Percentiles rank a stretch among this genome's conserved stretches.
Evolutionary conservation across 2,329 filamentous ascomycete genomes (phyloP).

Genomic region (Aspergillus thermomutatus): DNA sequence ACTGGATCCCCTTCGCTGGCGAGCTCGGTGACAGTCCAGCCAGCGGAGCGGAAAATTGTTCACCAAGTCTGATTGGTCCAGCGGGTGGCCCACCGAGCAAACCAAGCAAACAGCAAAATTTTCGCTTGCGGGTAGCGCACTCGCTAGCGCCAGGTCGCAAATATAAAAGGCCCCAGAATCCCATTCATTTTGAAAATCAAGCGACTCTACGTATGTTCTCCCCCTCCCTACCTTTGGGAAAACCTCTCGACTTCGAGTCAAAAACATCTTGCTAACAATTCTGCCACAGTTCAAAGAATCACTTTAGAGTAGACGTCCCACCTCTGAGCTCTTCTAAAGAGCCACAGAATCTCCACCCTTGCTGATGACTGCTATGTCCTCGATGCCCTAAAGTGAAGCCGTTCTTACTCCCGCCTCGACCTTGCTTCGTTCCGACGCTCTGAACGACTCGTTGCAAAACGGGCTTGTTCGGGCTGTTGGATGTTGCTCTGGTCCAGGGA

Average conservation of each 20-base stretch:
- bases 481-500: conserved; percentile 64
- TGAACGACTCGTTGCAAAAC: conserved; percentile 20
- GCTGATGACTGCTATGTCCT: conserved; percentile 86
- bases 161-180: conserved; percentile 27
- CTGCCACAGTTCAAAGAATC: conserved; percentile 65
- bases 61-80: not conserved
- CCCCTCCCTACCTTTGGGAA: conserved; percentile 23
- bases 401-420: conserved; percentile 51
- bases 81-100: conserved; percentile 9
- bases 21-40: not conserved
- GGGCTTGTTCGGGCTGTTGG: conserved; percentile 35
- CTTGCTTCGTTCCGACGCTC: conserved; percentile 6
- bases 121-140: conserved; percentile 29
- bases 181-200: conserved; percentile 34
- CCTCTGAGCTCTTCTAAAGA: conserved; percentile 88
- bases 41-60: not conserved
- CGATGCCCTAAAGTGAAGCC: conserved; percentile 84
- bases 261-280: conserved; percentile 18
- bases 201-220: conserved; percentile 43
- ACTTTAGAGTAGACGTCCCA: conserved; percentile 96
- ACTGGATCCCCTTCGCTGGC: not conserved
- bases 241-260: not conserved
- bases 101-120: conserved; percentile 12
- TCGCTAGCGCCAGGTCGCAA: not conserved
- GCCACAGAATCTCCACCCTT: conserved; percentile 90